A percentile compares a stretch with the other conserved stretches of the same genome.
phyloP scores from a whole-genome alignment of 768 basidiomycete species.

The Scleroderma bovista region DNA sequence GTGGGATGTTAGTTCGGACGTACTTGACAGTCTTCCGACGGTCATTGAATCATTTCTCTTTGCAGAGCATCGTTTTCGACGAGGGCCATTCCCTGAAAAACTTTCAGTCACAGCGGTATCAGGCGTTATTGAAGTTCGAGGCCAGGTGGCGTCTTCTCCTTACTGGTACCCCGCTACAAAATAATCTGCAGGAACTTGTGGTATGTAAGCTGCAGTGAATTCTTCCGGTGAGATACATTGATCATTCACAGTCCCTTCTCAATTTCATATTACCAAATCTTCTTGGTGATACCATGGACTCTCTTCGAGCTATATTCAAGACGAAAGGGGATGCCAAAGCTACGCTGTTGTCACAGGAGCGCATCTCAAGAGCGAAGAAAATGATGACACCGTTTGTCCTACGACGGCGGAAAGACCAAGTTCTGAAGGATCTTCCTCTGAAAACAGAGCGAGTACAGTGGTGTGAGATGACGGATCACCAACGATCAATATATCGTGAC shows the following conservation, averaged over 20 bases:
- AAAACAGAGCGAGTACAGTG: slow-evolving; percentile 93
- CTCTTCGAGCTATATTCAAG: slow-evolving; percentile 93
- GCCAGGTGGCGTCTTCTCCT: slow-evolving; percentile 88
- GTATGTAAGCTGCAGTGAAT: slow-evolving; percentile 39
- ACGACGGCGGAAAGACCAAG: slow-evolving; percentile 94
- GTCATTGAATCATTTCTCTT: slow-evolving; percentile 1
- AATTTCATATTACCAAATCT: slow-evolving; percentile 95
- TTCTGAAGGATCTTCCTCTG: slow-evolving; percentile 83
- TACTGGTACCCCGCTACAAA: slow-evolving; percentile 94
- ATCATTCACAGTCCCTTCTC: slow-evolving; percentile 70
- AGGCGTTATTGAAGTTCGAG: slow-evolving; percentile 76
- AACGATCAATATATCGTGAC: slow-evolving; percentile 80
- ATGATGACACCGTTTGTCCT: slow-evolving; percentile 99
- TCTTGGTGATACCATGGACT: slow-evolving; percentile 71
- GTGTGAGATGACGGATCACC: slow-evolving; percentile 87
- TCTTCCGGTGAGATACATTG: slow-evolving; percentile 6
- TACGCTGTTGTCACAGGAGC: slow-evolving; percentile 84
- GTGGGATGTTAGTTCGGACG: slow-evolving; percentile 74
- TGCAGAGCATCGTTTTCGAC: slow-evolving; percentile 88
- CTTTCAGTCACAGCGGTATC: slow-evolving; percentile 95
- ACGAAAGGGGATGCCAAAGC: slow-evolving; percentile 89
- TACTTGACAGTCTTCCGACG: background rate
- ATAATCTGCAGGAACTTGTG: slow-evolving; percentile 85
- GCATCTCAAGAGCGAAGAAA: slow-evolving; percentile 92
- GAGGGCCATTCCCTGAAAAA: slow-evolving; percentile 98